Conservation (phyloP, 1,284 basidiomycete genomes). For the Apiotrichum akiyoshidainum region DNA sequence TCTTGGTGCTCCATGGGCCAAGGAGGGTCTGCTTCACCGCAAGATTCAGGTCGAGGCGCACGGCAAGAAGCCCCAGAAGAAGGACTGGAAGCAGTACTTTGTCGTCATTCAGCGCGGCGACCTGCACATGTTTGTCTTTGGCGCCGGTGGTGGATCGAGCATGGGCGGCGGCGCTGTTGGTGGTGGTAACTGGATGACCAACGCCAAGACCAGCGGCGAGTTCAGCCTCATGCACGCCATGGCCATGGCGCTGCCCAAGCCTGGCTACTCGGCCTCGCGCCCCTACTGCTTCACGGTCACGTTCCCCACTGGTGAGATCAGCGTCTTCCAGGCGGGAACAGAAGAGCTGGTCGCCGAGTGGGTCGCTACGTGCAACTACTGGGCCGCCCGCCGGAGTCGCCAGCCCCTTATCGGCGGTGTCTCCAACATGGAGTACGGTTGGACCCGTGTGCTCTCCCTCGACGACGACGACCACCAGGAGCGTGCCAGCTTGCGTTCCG, state of each 20-base stretch:
- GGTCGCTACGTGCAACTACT: constrained; percentile 98
- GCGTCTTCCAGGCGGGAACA: constrained; percentile 96
- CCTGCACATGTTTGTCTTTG: constrained; percentile 91
- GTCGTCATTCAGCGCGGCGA: constrained; percentile 92
- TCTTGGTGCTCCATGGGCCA: constrained; percentile 95
- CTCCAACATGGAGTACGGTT: constrained; percentile 98
- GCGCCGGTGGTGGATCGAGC: constrained; percentile 55
- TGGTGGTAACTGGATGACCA: constrained; percentile 91
- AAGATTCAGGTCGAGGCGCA: constrained; percentile 90
- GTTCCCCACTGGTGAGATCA: constrained; percentile 78
- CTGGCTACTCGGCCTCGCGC: constrained; percentile 83
- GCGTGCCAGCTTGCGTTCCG: constrained; percentile 6
- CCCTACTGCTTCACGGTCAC: constrained; percentile 96
- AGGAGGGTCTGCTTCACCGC: constrained; percentile 89
- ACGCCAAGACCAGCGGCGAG: constrained; percentile 75
- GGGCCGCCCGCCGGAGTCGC: constrained; percentile 89
- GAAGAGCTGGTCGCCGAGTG: constrained; percentile 96
- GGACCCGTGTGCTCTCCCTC: constrained; percentile 62
- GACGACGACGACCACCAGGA: constrained; percentile 10
- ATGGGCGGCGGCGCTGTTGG: constrained; percentile 64
- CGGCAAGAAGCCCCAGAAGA: constrained; percentile 64
- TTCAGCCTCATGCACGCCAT: constrained; percentile 82
- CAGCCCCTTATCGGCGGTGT: constrained; percentile 92
- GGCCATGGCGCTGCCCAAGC: constrained; percentile 77
- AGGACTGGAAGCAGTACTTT: constrained; percentile 88